Evolutionary conservation across 345 rosid genomes (phyloP), one percentile per base, ranked within the genome.

Genomic region (Salix udensis): DNA sequence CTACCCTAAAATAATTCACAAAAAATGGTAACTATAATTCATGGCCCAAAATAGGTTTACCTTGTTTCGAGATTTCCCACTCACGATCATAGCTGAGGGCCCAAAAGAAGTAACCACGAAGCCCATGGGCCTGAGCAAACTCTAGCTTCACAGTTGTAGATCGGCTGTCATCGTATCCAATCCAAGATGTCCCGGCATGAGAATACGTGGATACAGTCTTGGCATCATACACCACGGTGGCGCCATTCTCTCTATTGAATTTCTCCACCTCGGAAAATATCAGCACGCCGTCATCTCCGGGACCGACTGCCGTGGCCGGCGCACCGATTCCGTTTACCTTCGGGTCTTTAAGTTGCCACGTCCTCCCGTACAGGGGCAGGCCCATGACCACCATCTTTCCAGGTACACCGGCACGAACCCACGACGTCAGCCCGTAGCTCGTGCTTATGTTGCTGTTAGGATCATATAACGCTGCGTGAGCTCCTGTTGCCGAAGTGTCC

Each of bases 21-120:
- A 23, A 24, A 24, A 24, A 36, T 14, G n/a, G 39, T 13, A 11
- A 26, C n/a, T 18, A n/a, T 31, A 21, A 23, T 14, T 60, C 13
- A 12, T 46, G 52, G 52, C 52, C 16, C 19, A 1, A 34, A 46
- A 8, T 0, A 26, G 2, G 9, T 40, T 15, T 79, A 90, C 91
- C 94, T 81, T 81, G 87, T 19, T 64, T 82, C 4, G 92, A 73
- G 62, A 90, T 79, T 74, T 82, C 61, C 90, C 88, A 89, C 4
- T 87, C 80, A 18, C 77, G 82, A 23, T 92, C 97, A 36, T 73
- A 84, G 0, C 86, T 88, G 24, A 88, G 86, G 23, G 89, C 91
- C 97, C 97, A 92, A 42, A 88, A 87, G 82, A 85, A 92, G 85
- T 89, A 92, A 77, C 97, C 97, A 53, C 87, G 89, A 72, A 91